Base-by-base conservation (phyloP, 805 yeast genomes). In the Metschnikowia gelsemii region DNA sequence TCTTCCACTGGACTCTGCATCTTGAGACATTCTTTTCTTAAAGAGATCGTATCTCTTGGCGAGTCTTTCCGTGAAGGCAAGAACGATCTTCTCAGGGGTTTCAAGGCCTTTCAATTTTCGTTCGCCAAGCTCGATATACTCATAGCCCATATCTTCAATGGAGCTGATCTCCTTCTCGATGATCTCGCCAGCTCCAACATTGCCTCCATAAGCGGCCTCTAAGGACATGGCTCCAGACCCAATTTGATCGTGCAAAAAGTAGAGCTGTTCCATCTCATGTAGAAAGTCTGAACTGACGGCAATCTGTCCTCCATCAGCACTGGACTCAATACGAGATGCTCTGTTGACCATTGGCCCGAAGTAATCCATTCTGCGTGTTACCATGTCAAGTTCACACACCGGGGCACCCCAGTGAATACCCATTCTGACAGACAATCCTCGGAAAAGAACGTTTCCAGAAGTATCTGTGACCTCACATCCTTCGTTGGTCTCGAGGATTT, bases 401-500 rank as follows among this genome's bases (percentile, higher is more conserved):
- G 99, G 98, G 1, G 84, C 74, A 49, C 99, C 99, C 96, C 98
- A 93, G 62, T 93, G 98, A 30, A 88, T 78, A 46, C 99, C 99
- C 98, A 93, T 93, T 58, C 99, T 78, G 8, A 93, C 99, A 0
- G 95, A 85, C 32, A 93, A 67, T 2, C 99, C 99, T 43, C 93
- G 72, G 64, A 83, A 93, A 8, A 93, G 76, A 3, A 79, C 59
- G 26, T 71, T 72, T 3, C 73, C 77, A 1, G 75, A 72, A 8
- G 75, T 63, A 61, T 88, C 96, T 18, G 80, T 72, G 4, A 89
- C 76, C 49, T 86, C 86, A 51, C 84, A 78, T 24, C 98, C 95
- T 53, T 89, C 96, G 46, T 79, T 85, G 26, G 88, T 80, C 22
- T 84, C 84, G 25, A 91, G 69, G 19, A 93, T 88, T 56, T 91